phyloP scores from a whole-genome alignment of 2,329 filamentous ascomycete species.

The Tricladium varicosporioides region DNA sequence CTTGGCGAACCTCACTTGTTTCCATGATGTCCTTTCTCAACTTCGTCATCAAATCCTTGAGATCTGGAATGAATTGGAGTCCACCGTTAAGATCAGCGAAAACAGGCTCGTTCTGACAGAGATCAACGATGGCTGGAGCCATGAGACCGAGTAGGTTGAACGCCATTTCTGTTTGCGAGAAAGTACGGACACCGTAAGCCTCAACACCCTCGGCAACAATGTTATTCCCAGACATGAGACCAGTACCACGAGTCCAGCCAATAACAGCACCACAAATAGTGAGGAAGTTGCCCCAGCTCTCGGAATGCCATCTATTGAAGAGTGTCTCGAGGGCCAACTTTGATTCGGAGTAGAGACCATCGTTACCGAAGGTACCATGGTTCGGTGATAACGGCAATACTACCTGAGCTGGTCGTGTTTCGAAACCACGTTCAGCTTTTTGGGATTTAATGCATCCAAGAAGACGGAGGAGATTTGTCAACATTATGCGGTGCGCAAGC shows the following conservation, averaged over 20 bases:
- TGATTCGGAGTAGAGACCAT: slow-evolving; percentile 96
- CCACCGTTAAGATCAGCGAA: slow-evolving; percentile 98
- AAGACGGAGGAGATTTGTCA: slow-evolving; percentile 92
- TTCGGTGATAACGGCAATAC: slow-evolving; percentile 95
- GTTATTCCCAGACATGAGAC: slow-evolving; percentile 97
- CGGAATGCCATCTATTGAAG: slow-evolving; percentile 97
- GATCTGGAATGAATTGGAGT: slow-evolving; percentile 92
- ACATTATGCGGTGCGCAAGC: slow-evolving; percentile 97
- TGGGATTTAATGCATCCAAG: slow-evolving; percentile 87
- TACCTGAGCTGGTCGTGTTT: slow-evolving; percentile 94
- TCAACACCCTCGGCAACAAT: slow-evolving; percentile 96
- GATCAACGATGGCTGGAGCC: slow-evolving; percentile 88
- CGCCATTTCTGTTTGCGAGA: slow-evolving; percentile 99
- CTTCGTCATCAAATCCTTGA: slow-evolving; percentile 91
- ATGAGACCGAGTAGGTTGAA: slow-evolving; percentile 97
- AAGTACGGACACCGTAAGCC: slow-evolving; percentile 93
- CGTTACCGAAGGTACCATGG: slow-evolving; percentile 96
- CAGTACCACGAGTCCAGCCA: slow-evolving; percentile 97
- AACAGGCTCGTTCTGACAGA: slow-evolving; percentile 93
- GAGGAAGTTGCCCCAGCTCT: slow-evolving; percentile 96
- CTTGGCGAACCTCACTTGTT: slow-evolving; percentile 88
- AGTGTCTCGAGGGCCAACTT: slow-evolving; percentile 96
- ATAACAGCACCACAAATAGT: slow-evolving; percentile 98
- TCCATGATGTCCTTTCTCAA: slow-evolving; percentile 94
- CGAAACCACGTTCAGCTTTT: slow-evolving; percentile 83